Conservation (phyloP, 306 rosid species). For the Citrullus colocynthis region DNA sequence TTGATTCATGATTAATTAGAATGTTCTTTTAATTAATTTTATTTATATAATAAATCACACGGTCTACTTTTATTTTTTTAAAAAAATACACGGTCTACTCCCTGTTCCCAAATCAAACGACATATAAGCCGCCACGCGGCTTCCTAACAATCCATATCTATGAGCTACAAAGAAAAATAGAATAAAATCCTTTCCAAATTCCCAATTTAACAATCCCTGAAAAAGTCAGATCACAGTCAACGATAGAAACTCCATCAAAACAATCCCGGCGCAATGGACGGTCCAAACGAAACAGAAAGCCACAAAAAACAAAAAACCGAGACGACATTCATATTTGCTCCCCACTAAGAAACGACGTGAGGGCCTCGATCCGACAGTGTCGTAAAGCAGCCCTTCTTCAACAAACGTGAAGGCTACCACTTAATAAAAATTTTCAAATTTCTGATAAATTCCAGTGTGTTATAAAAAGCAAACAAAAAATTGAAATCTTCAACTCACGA, state of each 20-base stretch:
- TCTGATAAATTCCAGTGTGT: neutral
- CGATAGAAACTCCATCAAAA: neutral
- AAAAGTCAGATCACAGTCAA: conserved; percentile 5
- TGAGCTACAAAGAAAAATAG: neutral
- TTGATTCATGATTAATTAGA: neutral
- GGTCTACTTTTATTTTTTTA: neutral
- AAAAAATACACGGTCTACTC: neutral
- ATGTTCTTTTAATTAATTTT: neutral
- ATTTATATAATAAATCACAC: neutral
- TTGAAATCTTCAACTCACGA: neutral
- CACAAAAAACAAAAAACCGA: neutral
- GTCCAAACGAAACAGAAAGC: conserved; percentile 6
- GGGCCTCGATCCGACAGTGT: conserved; percentile 8
- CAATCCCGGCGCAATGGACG: neutral
- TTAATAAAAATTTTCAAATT: neutral
- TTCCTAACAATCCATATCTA: neutral
- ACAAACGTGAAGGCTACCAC: conserved; percentile 14
- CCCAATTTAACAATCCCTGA: neutral
- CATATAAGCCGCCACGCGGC: neutral
- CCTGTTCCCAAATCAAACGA: neutral
- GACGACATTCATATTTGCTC: conserved; percentile 6
- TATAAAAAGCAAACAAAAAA: neutral
- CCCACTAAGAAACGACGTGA: conserved; percentile 16
- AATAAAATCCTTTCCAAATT: neutral
- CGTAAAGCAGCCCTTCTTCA: neutral